phyloP scores from a whole-genome alignment of 495 filamentous ascomycete genomes.

The Penicillium fimorum region DNA sequence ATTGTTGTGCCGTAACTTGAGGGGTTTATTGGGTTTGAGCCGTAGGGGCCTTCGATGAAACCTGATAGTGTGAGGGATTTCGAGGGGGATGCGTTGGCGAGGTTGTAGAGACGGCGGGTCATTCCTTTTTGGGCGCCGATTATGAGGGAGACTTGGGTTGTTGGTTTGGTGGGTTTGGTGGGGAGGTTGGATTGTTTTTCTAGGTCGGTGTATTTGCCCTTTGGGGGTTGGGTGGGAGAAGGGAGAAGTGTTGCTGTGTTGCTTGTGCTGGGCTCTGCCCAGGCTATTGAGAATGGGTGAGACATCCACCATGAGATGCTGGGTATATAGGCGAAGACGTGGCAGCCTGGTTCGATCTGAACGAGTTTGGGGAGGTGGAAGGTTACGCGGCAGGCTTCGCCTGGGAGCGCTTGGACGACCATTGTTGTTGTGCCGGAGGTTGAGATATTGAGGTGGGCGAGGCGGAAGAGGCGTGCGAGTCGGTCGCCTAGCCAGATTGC shows the following conservation, averaged over 20 bases:
- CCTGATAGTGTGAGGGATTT: conserved; percentile 60
- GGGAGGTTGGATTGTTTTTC: conserved; percentile 42
- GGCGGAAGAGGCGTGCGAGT: conserved; percentile 48
- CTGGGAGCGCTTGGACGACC: conserved; percentile 52
- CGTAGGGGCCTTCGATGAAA: conserved; percentile 82
- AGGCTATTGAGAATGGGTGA: conserved; percentile 59
- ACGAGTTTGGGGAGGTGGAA: conserved; percentile 76
- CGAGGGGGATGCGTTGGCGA: conserved; percentile 58
- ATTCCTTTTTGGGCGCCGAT: conserved; percentile 78
- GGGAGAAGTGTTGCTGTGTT: conserved; percentile 11
- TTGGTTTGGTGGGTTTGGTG: conserved; percentile 35
- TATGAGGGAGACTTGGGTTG: conserved; percentile 69
- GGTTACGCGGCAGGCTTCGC: conserved; percentile 58
- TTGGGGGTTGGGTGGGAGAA: not conserved
- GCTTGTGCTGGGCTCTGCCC: conserved; percentile 43
- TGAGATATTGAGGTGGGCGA: conserved; percentile 60
- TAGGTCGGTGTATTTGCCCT: conserved; percentile 20
- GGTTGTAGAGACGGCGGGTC: conserved; percentile 72
- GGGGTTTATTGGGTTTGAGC: conserved; percentile 59
- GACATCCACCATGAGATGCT: conserved; percentile 68
- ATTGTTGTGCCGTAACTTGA: conserved; percentile 82
- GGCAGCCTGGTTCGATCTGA: conserved; percentile 70
- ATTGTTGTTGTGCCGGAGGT: conserved; percentile 40
- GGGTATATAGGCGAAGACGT: conserved; percentile 82
- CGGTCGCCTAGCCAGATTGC: conserved; percentile 68